phyloP scores from a whole-genome alignment of 306 rosid genomes.

The Canavalia ensiformis region DNA sequence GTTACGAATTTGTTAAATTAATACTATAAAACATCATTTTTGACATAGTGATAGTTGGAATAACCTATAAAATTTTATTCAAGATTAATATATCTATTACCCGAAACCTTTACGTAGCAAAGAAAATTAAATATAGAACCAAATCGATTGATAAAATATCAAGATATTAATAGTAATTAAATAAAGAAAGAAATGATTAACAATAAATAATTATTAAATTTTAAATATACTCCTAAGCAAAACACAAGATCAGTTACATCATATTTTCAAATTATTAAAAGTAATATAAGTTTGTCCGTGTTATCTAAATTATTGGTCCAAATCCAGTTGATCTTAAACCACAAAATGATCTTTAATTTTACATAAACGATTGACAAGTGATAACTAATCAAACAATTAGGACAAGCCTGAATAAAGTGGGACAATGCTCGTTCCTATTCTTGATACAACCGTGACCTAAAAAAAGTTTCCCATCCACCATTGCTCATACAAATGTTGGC shows the following conservation, averaged over 20 bases:
- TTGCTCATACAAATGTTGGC: slow-evolving; percentile 40
- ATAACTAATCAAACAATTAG: slow-evolving; percentile 1
- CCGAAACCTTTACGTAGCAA: no score
- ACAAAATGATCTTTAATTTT: background rate
- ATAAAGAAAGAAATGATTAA: background rate
- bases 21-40: no score
- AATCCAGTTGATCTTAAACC: background rate
- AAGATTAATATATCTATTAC: no score
- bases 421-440: slow-evolving; percentile 34
- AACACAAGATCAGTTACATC: background rate
- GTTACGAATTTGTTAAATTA: no score
- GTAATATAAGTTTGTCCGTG: background rate
- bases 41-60: no score
- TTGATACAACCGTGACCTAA: slow-evolving; percentile 29
- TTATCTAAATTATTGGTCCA: slow-evolving; percentile 13
- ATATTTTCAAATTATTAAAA: background rate
- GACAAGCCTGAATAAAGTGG: slow-evolving; percentile 43
- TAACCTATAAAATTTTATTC: no score
- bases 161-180: background rate
- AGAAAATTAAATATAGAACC: no score
- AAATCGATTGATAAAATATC: background rate
- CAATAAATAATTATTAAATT: background rate
- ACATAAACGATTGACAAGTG: background rate
- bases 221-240: background rate
- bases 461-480: slow-evolving; percentile 36